Evolutionary conservation across 305 asterid genomes (phyloP).

Genomic region (Plantago rigida): DNA sequence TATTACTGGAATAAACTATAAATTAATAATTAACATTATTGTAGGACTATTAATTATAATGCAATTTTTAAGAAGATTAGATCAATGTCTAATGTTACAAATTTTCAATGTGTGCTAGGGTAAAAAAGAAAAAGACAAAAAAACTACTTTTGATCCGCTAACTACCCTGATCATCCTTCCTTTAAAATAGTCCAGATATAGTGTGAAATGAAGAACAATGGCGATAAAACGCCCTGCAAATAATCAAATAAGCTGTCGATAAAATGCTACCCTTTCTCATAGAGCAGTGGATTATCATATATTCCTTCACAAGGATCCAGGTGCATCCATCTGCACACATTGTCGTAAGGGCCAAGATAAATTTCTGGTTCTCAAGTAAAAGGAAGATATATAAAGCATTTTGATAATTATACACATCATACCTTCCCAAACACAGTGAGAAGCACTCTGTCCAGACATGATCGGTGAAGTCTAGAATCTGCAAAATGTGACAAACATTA

Average conservation of each 20-base stretch:
- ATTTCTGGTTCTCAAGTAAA: slow-evolving; percentile 20
- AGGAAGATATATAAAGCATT: slow-evolving; percentile 18
- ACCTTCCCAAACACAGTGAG: slow-evolving; percentile 72
- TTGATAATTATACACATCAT: slow-evolving; percentile 26
- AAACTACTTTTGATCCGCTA: no score
- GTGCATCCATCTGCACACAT: slow-evolving; percentile 88
- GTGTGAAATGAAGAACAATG: slow-evolving; percentile 19
- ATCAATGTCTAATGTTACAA: no score
- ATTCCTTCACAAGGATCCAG: slow-evolving; percentile 98
- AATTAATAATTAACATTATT: no score
- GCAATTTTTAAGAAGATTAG: no score
- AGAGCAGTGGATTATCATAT: slow-evolving; percentile 75
- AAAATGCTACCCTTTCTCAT: slow-evolving; percentile 78
- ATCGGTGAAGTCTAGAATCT: slow-evolving; percentile 87
- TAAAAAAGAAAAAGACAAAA: no score
- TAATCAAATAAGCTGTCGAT: slow-evolving; percentile 5
- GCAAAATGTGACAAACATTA: slow-evolving; percentile 26
- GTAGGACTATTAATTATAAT: no score
- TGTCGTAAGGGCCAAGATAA: slow-evolving; percentile 11
- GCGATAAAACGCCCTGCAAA: not conserved
- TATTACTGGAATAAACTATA: no score
- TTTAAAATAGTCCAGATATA: not conserved
- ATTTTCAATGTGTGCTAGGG: no score
- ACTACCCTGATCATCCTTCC: no score
- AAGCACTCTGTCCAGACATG: slow-evolving; percentile 99